These are phyloP conservation scores for Wallacemonas sp. DNA, from an alignment of 208 protist species.

Conservation along the genomic window DNA sequence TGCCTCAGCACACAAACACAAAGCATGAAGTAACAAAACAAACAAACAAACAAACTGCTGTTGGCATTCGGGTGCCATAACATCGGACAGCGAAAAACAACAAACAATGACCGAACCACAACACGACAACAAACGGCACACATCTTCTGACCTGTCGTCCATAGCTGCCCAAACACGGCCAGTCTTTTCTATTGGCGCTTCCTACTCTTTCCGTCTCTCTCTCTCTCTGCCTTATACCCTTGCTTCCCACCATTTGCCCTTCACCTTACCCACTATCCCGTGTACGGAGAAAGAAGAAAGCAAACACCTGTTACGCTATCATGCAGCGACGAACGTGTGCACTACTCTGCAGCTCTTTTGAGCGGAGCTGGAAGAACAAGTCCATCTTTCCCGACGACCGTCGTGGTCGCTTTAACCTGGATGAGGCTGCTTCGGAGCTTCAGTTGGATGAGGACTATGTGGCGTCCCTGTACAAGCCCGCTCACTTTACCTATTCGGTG, in stretches of 20 bases:
- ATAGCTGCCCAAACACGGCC: too few species aligned
- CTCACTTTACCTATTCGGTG: slow-evolving; percentile 80
- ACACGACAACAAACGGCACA: too few species aligned
- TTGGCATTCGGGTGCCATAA: too few species aligned
- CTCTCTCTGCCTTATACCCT: too few species aligned
- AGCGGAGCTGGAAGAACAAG: slow-evolving; percentile 57
- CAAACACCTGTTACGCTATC: neutral
- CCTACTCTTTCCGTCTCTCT: neutral
- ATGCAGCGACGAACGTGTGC: slow-evolving; percentile 21
- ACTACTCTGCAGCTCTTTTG: slow-evolving; percentile 46
- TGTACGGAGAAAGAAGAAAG: neutral
- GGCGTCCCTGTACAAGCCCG: slow-evolving; percentile 76
- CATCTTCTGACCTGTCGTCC: too few species aligned
- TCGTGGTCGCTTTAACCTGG: slow-evolving; percentile 82
- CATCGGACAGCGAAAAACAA: too few species aligned
- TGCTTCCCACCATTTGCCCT: neutral
- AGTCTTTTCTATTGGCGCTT: slow-evolving; percentile 8
- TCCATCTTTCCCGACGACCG: slow-evolving; percentile 57
- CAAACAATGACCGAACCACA: too few species aligned
- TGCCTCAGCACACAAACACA: too few species aligned
- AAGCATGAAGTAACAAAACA: too few species aligned
- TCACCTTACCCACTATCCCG: neutral
- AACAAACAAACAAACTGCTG: too few species aligned
- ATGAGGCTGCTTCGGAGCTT: slow-evolving; percentile 78
- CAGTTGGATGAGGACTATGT: slow-evolving; percentile 78